Evolutionary conservation across 2,329 filamentous ascomycete genomes (phyloP), one percentile per base, ranked within the genome.

Genomic region (Ophiostoma tasmaniense): DNA sequence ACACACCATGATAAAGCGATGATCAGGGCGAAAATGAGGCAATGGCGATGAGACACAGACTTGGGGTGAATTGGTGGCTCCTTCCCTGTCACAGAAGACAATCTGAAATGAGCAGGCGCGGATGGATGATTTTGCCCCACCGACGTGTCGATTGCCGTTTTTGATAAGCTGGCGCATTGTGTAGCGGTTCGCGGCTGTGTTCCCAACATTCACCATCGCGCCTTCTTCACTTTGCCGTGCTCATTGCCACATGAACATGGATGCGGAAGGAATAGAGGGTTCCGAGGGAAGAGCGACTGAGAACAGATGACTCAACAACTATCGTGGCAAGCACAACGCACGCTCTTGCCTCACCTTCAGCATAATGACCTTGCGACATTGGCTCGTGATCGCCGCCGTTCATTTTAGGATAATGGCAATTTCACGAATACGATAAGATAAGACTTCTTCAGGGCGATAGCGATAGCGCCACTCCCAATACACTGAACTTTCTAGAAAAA

Each of bases 401-500:
- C 55, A 61, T 33, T 55, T 55, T 17, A 39, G 37, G 10, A 39
- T 39, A 55, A 55, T 25, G 22, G 50, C 22, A 55, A 33, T 17
- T 61, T 3, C 8, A n/a, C 7, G 5, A 14, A 8, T 37, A 35
- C 30, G 61, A 64, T 64, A 64, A 64, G 61, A 64, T 64, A 64
- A 64, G 33, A 20, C 8, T 39, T 37, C 33, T 37, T 25, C 33
- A 64, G 35, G 22, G 20, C 45, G 50, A 66, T 22, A 64, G 17
- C 37, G 61, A 61, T 45, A 39, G 42, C 62, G 50, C 62, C 30
- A n/a, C 45, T 4, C 25, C n/a, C 10, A 30, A 42, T 17, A 28
- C 22, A 65, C 67, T 73, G 73, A 73, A 74, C 68, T 71, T 74
- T 74, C 72, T 72, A 73, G 73, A 73, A 55, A 17, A 11, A 22